These are phyloP conservation scores for Hirsutella thompsonii DNA, from an alignment of 2,329 filamentous ascomycete genomes.

Conservation along the genomic window DNA sequence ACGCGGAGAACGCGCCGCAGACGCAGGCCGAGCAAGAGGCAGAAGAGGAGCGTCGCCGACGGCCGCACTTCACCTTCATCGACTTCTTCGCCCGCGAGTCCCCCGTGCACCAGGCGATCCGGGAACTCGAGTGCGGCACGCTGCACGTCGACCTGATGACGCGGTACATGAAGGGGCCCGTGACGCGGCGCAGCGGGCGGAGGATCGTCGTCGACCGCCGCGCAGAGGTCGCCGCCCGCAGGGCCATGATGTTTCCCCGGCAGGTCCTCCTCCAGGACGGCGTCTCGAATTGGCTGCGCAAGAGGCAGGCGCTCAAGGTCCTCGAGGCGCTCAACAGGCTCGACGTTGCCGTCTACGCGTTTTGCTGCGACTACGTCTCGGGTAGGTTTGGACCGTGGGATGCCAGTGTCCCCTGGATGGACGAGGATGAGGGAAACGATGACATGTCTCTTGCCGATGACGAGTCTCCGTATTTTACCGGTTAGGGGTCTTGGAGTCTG, in stretches of 20 bases:
- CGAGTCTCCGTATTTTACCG: no score
- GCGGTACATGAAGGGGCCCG: conserved; percentile 1
- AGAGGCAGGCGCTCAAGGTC: conserved; percentile 1
- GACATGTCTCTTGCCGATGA: no score
- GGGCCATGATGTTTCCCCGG: not conserved
- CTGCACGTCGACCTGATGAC: conserved; percentile 22
- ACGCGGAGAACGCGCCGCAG: no score
- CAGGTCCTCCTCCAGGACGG: conserved; percentile 9
- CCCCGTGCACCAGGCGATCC: conserved; percentile 17
- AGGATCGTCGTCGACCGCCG: conserved; percentile 8
- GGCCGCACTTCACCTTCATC: conserved; percentile 18
- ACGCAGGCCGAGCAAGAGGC: not conserved
- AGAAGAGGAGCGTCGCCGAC: not conserved
- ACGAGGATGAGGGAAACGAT: no score
- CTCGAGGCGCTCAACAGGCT: conserved; percentile 1
- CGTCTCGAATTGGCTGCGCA: not conserved
- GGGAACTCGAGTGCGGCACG: conserved; percentile 19
- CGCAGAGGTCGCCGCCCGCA: conserved; percentile 1
- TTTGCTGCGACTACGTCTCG: conserved; percentile 2
- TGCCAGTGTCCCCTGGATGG: not conserved
- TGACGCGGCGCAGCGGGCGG: conserved; percentile 1
- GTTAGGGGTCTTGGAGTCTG: no score
- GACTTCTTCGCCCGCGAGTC: conserved; percentile 19
- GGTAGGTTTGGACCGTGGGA: not conserved
- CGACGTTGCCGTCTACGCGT: conserved; percentile 1